Evolutionary conservation across 2,329 filamentous ascomycete genomes (phyloP).

Genomic region (Penicillium sclerotiorum): DNA sequence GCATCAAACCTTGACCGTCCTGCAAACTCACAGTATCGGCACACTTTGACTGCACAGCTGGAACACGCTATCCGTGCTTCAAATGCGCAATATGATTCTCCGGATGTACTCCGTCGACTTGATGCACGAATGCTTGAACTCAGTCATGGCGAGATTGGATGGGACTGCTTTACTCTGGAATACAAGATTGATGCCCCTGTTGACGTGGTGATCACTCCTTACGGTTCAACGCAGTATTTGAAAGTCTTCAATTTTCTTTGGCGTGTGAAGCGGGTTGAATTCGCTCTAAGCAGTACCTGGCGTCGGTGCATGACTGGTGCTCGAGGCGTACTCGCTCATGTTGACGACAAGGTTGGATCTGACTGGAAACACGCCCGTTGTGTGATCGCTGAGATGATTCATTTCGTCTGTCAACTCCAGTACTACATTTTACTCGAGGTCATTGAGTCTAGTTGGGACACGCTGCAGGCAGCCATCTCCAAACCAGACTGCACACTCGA

Average conservation of each 20-base stretch:
- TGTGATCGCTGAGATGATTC: constrained; percentile 94
- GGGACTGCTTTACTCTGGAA: constrained; percentile 98
- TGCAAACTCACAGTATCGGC: constrained; percentile 93
- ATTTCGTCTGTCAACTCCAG: constrained; percentile 94
- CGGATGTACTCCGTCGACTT: constrained; percentile 85
- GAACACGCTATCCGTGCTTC: constrained; percentile 97
- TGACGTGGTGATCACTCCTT: constrained; percentile 95
- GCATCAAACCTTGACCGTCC: constrained; percentile 90
- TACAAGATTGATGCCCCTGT: constrained; percentile 97
- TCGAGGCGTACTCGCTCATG: constrained; percentile 80
- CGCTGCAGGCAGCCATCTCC: constrained; percentile 78
- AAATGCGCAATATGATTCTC: constrained; percentile 92
- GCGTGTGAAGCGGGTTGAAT: constrained; percentile 97
- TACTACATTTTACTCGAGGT: constrained; percentile 99
- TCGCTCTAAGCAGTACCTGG: constrained; percentile 88
- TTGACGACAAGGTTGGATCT: constrained; percentile 70
- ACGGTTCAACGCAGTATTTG: constrained; percentile 92
- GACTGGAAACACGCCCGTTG: constrained; percentile 92
- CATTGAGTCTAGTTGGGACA: constrained; percentile 93
- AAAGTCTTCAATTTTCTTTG: constrained; percentile 99
- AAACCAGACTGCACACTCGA: constrained; percentile 90
- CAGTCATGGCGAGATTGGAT: constrained; percentile 94
- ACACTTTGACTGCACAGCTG: constrained; percentile 94
- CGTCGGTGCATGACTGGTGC: constrained; percentile 93
- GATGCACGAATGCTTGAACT: constrained; percentile 98